Evolutionary conservation across 2,329 filamentous ascomycete genomes (phyloP).

Genomic region (Phaeosphaeriaceae sp.): DNA sequence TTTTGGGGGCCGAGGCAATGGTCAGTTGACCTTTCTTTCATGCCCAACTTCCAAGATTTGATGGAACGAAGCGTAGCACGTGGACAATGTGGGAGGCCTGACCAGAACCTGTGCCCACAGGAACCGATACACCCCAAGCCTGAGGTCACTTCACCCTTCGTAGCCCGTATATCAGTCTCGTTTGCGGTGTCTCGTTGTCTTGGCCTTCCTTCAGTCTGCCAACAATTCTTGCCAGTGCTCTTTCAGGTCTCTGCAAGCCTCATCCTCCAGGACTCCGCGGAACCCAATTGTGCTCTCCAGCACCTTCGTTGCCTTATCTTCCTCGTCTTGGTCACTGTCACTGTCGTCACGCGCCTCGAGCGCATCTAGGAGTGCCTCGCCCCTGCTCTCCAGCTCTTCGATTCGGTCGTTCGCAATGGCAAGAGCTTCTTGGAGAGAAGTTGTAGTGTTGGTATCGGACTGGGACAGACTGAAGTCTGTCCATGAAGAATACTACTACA

Average conservation of each 20-base stretch:
- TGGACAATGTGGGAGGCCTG: neutral
- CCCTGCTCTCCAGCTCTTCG: slow-evolving; percentile 21
- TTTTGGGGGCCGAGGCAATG: neutral
- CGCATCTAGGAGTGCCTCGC: slow-evolving; percentile 16
- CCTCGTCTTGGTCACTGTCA: slow-evolving; percentile 5
- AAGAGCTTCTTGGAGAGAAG: slow-evolving; percentile 18
- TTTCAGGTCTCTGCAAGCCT: slow-evolving; percentile 19
- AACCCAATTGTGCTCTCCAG: slow-evolving; percentile 14
- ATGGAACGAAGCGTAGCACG: neutral
- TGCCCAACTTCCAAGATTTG: neutral
- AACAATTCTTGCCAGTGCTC: slow-evolving; percentile 13
- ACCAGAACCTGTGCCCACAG: too few relatives aligned
- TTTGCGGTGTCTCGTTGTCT: too few relatives aligned
- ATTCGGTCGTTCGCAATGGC: slow-evolving; percentile 17
- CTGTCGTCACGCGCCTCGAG: slow-evolving; percentile 12
- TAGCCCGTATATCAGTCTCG: neutral
- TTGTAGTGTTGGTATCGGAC: slow-evolving; percentile 4
- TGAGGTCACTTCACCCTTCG: neutral
- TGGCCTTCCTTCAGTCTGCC: slow-evolving; percentile 5
- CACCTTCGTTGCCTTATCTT: slow-evolving; percentile 5
- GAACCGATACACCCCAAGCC: neutral
- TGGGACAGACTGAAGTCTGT: neutral
- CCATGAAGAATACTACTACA: slow-evolving; percentile 6
- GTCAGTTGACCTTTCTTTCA: neutral
- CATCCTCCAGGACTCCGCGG: slow-evolving; percentile 21